Evolutionary conservation across 352 stramenopile genomes (phyloP).

Genomic region (Halophytophthora batemanensis): DNA sequence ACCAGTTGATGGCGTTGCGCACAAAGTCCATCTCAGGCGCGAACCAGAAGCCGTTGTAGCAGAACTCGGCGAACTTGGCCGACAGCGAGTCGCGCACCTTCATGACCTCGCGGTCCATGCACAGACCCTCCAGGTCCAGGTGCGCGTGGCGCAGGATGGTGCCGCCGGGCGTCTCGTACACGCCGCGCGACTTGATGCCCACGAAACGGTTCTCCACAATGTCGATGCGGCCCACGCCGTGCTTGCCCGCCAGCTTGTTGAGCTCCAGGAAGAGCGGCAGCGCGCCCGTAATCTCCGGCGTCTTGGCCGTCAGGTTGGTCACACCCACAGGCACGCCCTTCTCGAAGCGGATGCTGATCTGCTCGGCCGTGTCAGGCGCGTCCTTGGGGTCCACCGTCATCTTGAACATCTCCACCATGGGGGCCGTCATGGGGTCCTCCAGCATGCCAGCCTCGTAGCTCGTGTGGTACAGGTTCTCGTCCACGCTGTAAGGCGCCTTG

Average conservation of each 20-base stretch:
- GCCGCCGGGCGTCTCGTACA: slow-evolving; percentile 98
- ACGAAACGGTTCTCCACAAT: slow-evolving; percentile 99
- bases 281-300: slow-evolving; percentile 87
- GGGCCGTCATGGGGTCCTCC: slow-evolving; percentile 92
- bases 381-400: slow-evolving; percentile 96
- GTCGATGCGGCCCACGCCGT: slow-evolving; percentile 97
- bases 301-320: slow-evolving; percentile 87
- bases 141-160: slow-evolving; percentile 90
- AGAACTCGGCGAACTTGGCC: slow-evolving; percentile 95
- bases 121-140: slow-evolving; percentile 93
- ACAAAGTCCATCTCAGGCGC: slow-evolving; percentile 99
- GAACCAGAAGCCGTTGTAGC: slow-evolving; percentile 99
- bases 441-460: slow-evolving; percentile 97
- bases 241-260: slow-evolving; percentile 95
- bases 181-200: slow-evolving; percentile 98
- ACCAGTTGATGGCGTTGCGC: slow-evolving; percentile 93
- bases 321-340: slow-evolving; percentile 94
- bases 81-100: slow-evolving; percentile 91
- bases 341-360: slow-evolving; percentile 94
- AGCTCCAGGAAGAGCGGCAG: slow-evolving; percentile 97
- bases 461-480: slow-evolving; percentile 99
- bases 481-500: slow-evolving; percentile 97
- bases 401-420: slow-evolving; percentile 97
- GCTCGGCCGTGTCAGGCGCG: slow-evolving; percentile 88
- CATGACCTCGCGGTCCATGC: slow-evolving; percentile 97